Conservation (phyloP, 2,329 filamentous ascomycete species). For the Iodosphaeria phyllophila region DNA sequence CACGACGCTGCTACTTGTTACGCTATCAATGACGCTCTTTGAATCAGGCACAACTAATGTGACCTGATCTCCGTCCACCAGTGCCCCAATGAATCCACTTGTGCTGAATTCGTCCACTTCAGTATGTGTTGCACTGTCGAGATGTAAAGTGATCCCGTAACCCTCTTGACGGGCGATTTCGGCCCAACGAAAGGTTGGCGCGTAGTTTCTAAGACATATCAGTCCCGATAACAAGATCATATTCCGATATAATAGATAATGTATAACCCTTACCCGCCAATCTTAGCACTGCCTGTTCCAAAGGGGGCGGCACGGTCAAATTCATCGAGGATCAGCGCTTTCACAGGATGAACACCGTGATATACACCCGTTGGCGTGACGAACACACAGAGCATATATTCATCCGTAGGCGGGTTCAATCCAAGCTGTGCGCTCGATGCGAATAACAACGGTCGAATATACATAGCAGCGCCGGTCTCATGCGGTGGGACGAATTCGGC, state of each 20-base stretch:
- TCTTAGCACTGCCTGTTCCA: conserved; percentile 79
- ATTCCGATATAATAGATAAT: no score
- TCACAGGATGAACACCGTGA: conserved; percentile 77
- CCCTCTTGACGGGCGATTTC: conserved; percentile 63
- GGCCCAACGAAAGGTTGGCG: conserved; percentile 74
- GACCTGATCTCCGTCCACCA: conserved; percentile 35
- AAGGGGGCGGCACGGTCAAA: conserved; percentile 89
- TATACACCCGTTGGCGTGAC: conserved; percentile 88
- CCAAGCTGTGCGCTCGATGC: conserved; percentile 77
- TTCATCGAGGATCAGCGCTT: conserved; percentile 72
- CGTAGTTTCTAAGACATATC: no score
- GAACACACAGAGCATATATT: conserved; percentile 82
- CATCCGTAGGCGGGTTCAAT: conserved; percentile 68
- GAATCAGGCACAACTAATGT: conserved; percentile 79
- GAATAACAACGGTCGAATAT: conserved; percentile 77
- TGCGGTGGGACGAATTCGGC: conserved; percentile 84
- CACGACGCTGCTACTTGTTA: conserved; percentile 53
- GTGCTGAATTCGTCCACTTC: conserved; percentile 96
- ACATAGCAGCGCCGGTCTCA: conserved; percentile 77
- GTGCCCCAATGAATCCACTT: conserved; percentile 75
- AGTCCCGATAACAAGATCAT: no score
- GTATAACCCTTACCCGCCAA: no score
- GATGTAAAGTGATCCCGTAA: conserved; percentile 84
- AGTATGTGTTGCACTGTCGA: conserved; percentile 67
- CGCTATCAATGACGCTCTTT: conserved; percentile 66